Percentiles rank a stretch among this genome's conserved stretches.
phyloP scores from a whole-genome alignment of 2,329 filamentous ascomycete species.

The Aureobasidium sp. region DNA sequence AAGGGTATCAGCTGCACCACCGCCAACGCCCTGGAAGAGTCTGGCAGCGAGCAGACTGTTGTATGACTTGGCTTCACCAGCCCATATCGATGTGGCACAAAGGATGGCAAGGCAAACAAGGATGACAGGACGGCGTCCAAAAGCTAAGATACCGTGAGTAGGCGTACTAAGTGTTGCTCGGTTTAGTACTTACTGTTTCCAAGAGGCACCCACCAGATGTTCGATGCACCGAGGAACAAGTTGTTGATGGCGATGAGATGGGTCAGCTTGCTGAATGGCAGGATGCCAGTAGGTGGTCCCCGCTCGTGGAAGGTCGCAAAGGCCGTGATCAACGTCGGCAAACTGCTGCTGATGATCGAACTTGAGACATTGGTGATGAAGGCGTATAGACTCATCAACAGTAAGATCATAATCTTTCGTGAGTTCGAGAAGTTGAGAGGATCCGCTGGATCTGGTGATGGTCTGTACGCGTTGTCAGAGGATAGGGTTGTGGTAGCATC shows the following conservation, averaged over 20 bases:
- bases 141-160: constrained; percentile 15
- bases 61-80: constrained; percentile 30
- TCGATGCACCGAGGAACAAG: constrained; percentile 31
- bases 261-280: constrained; percentile 26
- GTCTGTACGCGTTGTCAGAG: constrained; percentile 19
- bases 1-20: constrained; percentile 32
- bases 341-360: constrained; percentile 29
- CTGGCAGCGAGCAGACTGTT: constrained; percentile 31
- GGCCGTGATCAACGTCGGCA: constrained; percentile 29
- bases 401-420: constrained; percentile 30
- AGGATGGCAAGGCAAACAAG: constrained; percentile 30
- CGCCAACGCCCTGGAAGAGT: constrained; percentile 31
- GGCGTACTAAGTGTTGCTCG: too few relatives aligned
- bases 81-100: constrained; percentile 32
- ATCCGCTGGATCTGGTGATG: constrained; percentile 32
- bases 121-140: constrained; percentile 32
- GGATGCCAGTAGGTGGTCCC: constrained; percentile 15
- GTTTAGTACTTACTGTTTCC: constrained; percentile 23
- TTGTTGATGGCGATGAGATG: constrained; percentile 33
- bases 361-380: constrained; percentile 32
- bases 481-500: too few relatives aligned
- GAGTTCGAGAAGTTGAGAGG: constrained; percentile 33
- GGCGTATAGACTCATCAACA: constrained; percentile 31
- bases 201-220: constrained; percentile 35
- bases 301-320: constrained; percentile 17